These are phyloP conservation scores for Podochytrium sp. DNA, from an alignment of 192 early-diverging fungal species.

Conservation along the genomic window DNA sequence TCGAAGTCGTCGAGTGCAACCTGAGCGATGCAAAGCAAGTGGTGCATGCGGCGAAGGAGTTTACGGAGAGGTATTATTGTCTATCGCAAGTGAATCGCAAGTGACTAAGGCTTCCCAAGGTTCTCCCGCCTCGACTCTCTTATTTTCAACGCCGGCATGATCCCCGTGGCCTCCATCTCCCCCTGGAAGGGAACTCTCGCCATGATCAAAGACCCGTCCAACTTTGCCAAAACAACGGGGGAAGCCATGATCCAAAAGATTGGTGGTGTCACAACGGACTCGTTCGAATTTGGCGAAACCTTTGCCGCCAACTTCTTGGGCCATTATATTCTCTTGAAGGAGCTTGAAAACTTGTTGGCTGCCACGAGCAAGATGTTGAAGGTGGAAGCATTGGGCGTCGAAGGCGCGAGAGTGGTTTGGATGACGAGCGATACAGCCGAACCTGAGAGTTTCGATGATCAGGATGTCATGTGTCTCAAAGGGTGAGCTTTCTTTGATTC, in stretches of 20 bases:
- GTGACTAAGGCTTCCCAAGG: constrained; percentile 1
- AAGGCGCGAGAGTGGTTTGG: constrained; percentile 44
- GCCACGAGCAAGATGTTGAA: constrained; percentile 35
- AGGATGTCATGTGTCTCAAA: constrained; percentile 48
- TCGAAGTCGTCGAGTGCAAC: constrained; percentile 44
- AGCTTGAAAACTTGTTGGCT: constrained; percentile 21
- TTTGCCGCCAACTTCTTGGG: constrained; percentile 62
- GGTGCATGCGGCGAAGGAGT: constrained; percentile 36
- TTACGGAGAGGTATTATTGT: constrained; percentile 18
- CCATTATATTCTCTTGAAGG: constrained; percentile 50
- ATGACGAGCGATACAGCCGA: constrained; percentile 48
- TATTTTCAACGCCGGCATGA: constrained; percentile 55
- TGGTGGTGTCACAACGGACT: constrained; percentile 44
- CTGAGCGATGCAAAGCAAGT: constrained; percentile 38
- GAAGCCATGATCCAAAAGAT: constrained; percentile 42
- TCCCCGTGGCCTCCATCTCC: constrained; percentile 40
- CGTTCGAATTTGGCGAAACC: constrained; percentile 39
- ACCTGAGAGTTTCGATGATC: constrained; percentile 36
- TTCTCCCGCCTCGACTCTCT: constrained; percentile 45
- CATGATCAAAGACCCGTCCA: constrained; percentile 40
- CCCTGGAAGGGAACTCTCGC: constrained; percentile 19
- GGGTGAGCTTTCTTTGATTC: constrained; percentile 23
- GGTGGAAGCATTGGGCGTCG: background rate
- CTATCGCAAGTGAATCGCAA: background rate
- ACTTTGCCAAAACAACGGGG: constrained; percentile 50